Evolutionary conservation across 208 protist species (phyloP).

Genomic region (Leishmania major): DNA sequence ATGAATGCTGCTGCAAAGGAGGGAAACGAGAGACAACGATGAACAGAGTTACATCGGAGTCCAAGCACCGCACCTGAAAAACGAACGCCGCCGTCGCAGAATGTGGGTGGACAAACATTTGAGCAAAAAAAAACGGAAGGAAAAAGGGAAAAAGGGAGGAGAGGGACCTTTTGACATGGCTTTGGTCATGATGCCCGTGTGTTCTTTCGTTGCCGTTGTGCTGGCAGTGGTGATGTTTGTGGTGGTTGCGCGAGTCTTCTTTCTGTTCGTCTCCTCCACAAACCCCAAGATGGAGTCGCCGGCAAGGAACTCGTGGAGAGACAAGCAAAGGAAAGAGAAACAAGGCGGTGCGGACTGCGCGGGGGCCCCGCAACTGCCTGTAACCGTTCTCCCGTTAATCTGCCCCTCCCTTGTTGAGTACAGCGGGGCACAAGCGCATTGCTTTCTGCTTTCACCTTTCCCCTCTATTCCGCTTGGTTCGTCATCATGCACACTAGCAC

Average conservation of each 20-base stretch:
- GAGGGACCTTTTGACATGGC: neutral
- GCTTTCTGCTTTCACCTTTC: neutral
- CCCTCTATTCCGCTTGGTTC: neutral
- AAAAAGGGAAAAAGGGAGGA: neutral
- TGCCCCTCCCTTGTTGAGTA: neutral
- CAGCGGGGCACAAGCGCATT: neutral
- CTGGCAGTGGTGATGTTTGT: neutral
- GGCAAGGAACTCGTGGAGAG: neutral
- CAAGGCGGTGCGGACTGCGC: neutral
- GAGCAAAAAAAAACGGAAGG: slow-evolving; percentile 9
- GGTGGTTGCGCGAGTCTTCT: neutral
- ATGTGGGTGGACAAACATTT: neutral
- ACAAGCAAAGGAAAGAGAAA: neutral
- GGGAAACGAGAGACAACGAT: neutral
- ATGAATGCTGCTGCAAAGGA: neutral
- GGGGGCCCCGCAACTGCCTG: neutral
- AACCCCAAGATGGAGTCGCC: neutral
- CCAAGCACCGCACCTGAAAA: neutral
- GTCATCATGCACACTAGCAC: neutral
- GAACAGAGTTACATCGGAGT: neutral
- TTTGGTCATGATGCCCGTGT: neutral
- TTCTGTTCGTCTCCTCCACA: neutral
- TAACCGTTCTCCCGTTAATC: no score
- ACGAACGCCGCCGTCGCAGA: neutral
- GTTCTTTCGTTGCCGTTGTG: neutral